phyloP scores from a whole-genome alignment of 176 grass and related monocot genomes.

The Oryza australiensis region DNA sequence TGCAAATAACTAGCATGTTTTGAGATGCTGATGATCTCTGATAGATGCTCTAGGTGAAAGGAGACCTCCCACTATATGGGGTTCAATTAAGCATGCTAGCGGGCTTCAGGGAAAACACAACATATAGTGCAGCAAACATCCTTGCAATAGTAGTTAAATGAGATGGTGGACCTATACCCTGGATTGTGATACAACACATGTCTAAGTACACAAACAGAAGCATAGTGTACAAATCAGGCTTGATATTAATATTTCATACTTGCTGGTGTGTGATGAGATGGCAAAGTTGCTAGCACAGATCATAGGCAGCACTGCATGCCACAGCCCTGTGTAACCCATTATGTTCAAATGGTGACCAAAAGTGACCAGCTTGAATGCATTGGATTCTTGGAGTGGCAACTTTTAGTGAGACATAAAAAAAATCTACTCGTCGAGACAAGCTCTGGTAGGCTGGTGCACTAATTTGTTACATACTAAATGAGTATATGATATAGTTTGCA shows the following conservation, averaged over 20 bases:
- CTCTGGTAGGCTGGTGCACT: not conserved
- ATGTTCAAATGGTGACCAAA: not conserved
- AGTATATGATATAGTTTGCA: not conserved
- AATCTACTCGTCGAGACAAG: no score
- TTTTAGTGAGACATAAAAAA: not conserved
- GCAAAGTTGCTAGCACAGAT: not conserved
- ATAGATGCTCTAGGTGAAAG: not conserved
- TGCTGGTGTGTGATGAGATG: not conserved
- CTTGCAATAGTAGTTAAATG: constrained; percentile 6
- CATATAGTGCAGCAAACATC: not conserved
- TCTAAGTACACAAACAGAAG: not conserved
- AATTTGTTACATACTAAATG: not conserved
- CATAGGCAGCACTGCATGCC: not conserved
- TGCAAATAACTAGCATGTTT: not conserved
- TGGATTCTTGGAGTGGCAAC: not conserved
- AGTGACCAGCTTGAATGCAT: not conserved
- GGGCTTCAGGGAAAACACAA: not conserved
- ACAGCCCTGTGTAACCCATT: not conserved
- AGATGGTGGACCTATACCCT: not conserved
- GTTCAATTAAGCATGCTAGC: not conserved
- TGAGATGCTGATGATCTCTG: not conserved
- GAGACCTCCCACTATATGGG: not conserved
- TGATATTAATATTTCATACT: not conserved
- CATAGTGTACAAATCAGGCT: not conserved
- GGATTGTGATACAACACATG: constrained; percentile 11